Evolutionary conservation across 495 filamentous ascomycete genomes (phyloP).

Genomic region (Penicillium soppii): DNA sequence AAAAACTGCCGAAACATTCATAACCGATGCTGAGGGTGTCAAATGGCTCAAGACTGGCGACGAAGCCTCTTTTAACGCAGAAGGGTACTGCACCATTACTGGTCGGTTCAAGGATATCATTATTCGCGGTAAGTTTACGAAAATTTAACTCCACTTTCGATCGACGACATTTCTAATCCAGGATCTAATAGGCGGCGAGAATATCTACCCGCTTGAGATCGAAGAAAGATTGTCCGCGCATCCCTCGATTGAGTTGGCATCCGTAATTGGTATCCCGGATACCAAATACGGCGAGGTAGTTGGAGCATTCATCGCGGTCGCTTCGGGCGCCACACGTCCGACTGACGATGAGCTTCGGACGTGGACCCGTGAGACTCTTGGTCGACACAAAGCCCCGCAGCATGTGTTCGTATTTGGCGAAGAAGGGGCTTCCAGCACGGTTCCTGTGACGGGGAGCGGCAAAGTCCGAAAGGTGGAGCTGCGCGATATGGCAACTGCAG

Average conservation of each 20-base stretch:
- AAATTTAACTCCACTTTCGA: not conserved
- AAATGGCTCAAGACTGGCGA: slow-evolving; percentile 70
- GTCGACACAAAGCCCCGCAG: slow-evolving; percentile 65
- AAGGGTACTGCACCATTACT: slow-evolving; percentile 65
- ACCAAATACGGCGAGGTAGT: slow-evolving; percentile 67
- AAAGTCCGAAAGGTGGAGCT: slow-evolving; percentile 71
- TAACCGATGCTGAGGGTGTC: slow-evolving; percentile 55
- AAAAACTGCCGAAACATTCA: slow-evolving; percentile 63
- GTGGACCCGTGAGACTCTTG: slow-evolving; percentile 61
- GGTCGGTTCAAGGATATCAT: slow-evolving; percentile 84
- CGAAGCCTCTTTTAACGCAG: slow-evolving; percentile 63
- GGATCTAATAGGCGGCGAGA: slow-evolving; percentile 60
- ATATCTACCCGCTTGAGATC: slow-evolving; percentile 74
- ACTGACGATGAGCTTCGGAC: slow-evolving; percentile 51
- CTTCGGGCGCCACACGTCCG: slow-evolving; percentile 31
- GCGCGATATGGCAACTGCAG: slow-evolving; percentile 52
- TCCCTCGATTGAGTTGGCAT: slow-evolving; percentile 51
- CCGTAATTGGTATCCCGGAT: slow-evolving; percentile 64
- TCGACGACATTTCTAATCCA: not conserved
- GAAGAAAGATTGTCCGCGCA: slow-evolving; percentile 64
- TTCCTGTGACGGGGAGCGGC: slow-evolving; percentile 68
- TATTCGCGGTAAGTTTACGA: slow-evolving; percentile 56
- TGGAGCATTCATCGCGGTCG: slow-evolving; percentile 54
- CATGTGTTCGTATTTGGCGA: slow-evolving; percentile 66
- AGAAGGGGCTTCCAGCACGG: slow-evolving; percentile 52